Evolutionary conservation across 768 basidiomycete species (phyloP).

Genomic region (Boletus vermiculosoides): DNA sequence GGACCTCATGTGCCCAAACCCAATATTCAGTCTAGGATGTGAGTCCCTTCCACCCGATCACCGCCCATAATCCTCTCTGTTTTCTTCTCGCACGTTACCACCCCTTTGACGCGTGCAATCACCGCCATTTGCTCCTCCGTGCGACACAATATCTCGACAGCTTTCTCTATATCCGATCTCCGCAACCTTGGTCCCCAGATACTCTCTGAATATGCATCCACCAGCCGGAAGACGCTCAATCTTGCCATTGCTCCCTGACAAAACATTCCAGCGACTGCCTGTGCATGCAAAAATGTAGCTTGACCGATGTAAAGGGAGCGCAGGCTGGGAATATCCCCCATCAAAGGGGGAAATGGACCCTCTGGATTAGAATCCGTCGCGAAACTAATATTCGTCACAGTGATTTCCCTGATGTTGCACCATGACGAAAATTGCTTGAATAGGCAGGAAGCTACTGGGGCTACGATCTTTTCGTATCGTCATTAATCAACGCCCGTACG

Average conservation of each 20-base stretch:
- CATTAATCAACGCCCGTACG: neutral
- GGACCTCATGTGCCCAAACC: neutral
- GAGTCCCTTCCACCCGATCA: slow-evolving; percentile 40
- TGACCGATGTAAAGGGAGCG: slow-evolving; percentile 49
- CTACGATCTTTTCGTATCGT: slow-evolving; percentile 21
- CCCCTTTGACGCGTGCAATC: slow-evolving; percentile 36
- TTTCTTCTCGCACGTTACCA: slow-evolving; percentile 49
- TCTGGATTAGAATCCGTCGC: slow-evolving; percentile 20
- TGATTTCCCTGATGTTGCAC: slow-evolving; percentile 44
- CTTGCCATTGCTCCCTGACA: slow-evolving; percentile 19
- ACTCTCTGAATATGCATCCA: slow-evolving; percentile 55
- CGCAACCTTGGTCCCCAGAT: slow-evolving; percentile 60
- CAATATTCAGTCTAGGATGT: slow-evolving; percentile 19
- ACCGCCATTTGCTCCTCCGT: slow-evolving; percentile 13
- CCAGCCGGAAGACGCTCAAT: slow-evolving; percentile 40
- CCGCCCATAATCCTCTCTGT: slow-evolving; percentile 55
- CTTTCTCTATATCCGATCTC: slow-evolving; percentile 46
- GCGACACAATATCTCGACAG: slow-evolving; percentile 14
- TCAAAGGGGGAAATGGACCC: slow-evolving; percentile 24
- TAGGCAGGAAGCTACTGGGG: slow-evolving; percentile 22
- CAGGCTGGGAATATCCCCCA: slow-evolving; percentile 40
- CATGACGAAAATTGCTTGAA: slow-evolving; percentile 35
- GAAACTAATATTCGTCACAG: slow-evolving; percentile 48
- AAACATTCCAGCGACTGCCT: slow-evolving; percentile 39
- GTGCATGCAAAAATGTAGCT: slow-evolving; percentile 45